These are phyloP conservation scores for Onygena corvina DNA, from an alignment of 2,329 filamentous ascomycete genomes.

Conservation along the genomic window DNA sequence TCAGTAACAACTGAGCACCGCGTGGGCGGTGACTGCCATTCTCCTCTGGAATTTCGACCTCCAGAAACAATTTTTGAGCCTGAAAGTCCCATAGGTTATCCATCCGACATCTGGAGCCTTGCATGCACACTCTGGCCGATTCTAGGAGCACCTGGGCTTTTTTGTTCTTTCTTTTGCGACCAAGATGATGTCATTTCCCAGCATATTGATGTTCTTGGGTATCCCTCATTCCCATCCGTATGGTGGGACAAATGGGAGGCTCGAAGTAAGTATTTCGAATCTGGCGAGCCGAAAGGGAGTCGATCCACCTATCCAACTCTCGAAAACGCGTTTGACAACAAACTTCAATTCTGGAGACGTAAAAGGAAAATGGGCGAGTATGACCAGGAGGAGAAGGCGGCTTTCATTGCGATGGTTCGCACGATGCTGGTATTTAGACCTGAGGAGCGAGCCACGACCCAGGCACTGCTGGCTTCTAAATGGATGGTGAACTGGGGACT, in stretches of 20 bases:
- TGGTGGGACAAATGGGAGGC: conserved; percentile 18
- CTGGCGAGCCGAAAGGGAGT: conserved; percentile 12
- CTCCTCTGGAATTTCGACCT: conserved; percentile 15
- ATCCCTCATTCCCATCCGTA: conserved; percentile 11
- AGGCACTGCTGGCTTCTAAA: conserved; percentile 11
- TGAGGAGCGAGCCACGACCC: conserved; percentile 9
- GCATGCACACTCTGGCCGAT: conserved; percentile 22
- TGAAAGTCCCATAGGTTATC: conserved; percentile 15
- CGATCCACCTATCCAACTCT: conserved; percentile 15
- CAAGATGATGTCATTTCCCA: conserved; percentile 12
- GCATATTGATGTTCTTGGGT: conserved; percentile 16
- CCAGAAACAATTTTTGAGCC: conserved; percentile 21
- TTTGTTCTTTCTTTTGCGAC: conserved; percentile 7
- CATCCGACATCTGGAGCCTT: conserved; percentile 23
- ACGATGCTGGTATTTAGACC: conserved; percentile 12
- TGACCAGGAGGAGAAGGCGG: conserved; percentile 13
- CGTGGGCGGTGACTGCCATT: conserved; percentile 19
- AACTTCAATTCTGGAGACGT: conserved; percentile 13
- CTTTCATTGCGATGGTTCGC: conserved; percentile 13
- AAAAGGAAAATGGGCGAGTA: conserved; percentile 10
- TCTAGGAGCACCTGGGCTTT: conserved; percentile 19
- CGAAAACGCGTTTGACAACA: conserved; percentile 16
- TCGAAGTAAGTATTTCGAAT: conserved; percentile 15
- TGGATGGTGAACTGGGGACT: conserved; percentile 15
- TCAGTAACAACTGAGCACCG: conserved; percentile 16